Base-by-base conservation (phyloP, 116 monocot species). In the Posidonia oceanica region DNA sequence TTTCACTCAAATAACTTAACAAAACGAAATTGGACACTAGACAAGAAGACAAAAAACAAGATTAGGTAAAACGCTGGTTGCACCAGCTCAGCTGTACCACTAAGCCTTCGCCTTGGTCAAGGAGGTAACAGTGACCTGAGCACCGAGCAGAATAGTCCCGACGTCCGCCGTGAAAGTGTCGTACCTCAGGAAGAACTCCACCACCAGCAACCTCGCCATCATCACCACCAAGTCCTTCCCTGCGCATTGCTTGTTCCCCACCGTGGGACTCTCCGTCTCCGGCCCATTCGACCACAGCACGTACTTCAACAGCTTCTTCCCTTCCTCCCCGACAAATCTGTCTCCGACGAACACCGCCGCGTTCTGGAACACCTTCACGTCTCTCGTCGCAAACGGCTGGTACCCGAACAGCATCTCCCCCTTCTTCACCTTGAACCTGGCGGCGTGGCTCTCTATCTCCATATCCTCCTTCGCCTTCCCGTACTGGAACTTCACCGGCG, bases 211-310 rank as follows among this genome's bases (percentile, higher is more conserved):
- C 78, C 91, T 71, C 13, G 72, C 83, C 13, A 81, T 74, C 56
- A 91, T 70, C 69, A 88, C 75, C 11, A 85, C 85, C 14, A 91
- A 80, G 70, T 88, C 67, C 83, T 88, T 91, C 12, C 88, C 91
- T 10, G 88, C 75, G 78, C 88, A 91, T 80, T 91, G 87, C 83
- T 91, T 91, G 78, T 91, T 74, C 8, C 23, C 44, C 66, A 69
- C 41, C 48, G 86, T 84, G 3, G 92, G 84, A 18, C n/a, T 69
- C 68, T 80, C 86, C 54, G 86, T 93, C 84, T 93, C 92, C 39
- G 72, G 86, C 17, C 91, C 91, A 66, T 91, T 91, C 5, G 88
- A 87, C 91, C 91, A 91, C 39, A 83, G 8, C 75, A 91, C 88
- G 54, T 91, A 71, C 65, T 68, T 71, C 52, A 91, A 51, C 59